These are phyloP conservation scores for Nannochloris sp. DNA, from an alignment of 139 green algal species.

Conservation along the genomic window DNA sequence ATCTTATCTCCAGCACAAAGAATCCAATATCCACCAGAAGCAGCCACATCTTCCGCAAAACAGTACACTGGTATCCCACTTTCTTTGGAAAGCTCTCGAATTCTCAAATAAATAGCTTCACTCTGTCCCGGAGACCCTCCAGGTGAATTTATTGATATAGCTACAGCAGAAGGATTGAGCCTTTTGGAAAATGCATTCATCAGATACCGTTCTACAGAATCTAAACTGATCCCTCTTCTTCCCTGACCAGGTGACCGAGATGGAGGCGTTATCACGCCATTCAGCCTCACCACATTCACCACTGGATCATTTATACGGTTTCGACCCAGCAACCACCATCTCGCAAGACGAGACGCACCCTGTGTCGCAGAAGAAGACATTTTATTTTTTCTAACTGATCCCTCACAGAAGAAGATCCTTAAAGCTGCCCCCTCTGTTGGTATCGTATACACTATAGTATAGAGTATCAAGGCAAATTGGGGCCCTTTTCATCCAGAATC, in stretches of 20 bases:
- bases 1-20: conserved; percentile 30
- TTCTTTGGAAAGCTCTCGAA: conserved; percentile 19
- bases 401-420: no score
- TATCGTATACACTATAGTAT: no score
- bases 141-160: conserved; percentile 36
- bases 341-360: conserved; percentile 2
- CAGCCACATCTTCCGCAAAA: conserved; percentile 42
- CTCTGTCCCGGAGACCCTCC: conserved; percentile 26
- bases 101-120: conserved; percentile 24
- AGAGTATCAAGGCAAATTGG: no score
- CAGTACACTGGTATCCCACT: conserved; percentile 28
- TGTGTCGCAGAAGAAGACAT: no score
- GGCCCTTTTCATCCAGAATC: no score
- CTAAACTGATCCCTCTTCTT: conserved; percentile 22
- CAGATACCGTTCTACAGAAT: conserved; percentile 32
- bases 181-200: conserved; percentile 21
- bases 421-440: no score
- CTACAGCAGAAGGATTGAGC: conserved; percentile 19
- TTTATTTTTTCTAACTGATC: no score
- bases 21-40: conserved; percentile 41
- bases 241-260: conserved; percentile 8
- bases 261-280: conserved; percentile 13
- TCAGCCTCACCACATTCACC: conserved; percentile 23
- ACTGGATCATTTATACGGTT: conserved; percentile 18
- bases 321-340: conserved; percentile 17